These are phyloP conservation scores for Nannizziopsis barbatae DNA, from an alignment of 2,329 filamentous ascomycete species.

Conservation along the genomic window DNA sequence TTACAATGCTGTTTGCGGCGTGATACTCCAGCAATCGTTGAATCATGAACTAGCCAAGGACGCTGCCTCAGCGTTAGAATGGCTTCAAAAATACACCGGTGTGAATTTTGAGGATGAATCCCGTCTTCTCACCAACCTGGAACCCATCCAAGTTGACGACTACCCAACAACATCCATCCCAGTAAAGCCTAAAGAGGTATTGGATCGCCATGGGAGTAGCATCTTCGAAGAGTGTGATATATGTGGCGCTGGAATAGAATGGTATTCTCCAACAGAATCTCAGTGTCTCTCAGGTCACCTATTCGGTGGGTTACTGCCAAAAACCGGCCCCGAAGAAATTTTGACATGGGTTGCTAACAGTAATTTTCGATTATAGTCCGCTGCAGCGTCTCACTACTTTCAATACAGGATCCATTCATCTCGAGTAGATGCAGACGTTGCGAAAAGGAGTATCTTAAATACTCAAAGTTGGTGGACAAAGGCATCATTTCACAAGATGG, in stretches of 20 bases:
- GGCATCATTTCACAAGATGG: background rate
- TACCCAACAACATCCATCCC: conserved; percentile 13
- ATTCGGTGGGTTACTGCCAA: conserved; percentile 32
- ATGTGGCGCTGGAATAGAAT: conserved; percentile 39
- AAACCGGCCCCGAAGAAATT: background rate
- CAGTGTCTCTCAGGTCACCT: conserved; percentile 43
- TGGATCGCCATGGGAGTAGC: conserved; percentile 19
- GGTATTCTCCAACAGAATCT: conserved; percentile 38
- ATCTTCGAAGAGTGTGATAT: conserved; percentile 43
- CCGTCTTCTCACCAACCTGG: conserved; percentile 17
- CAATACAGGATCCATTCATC: conserved; percentile 44
- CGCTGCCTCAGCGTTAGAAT: conserved; percentile 21
- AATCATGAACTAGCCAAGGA: conserved; percentile 19
- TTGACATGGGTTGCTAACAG: background rate
- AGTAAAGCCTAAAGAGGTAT: conserved; percentile 19
- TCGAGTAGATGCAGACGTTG: conserved; percentile 47
- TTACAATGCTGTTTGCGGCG: conserved; percentile 30
- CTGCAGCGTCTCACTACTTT: conserved; percentile 44
- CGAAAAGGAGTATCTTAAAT: conserved; percentile 30
- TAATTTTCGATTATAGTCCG: conserved; percentile 29
- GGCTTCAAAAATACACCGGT: conserved; percentile 21
- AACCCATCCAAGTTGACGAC: background rate
- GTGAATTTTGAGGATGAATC: conserved; percentile 27
- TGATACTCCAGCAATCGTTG: conserved; percentile 23
- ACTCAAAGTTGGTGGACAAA: background rate